phyloP scores from a whole-genome alignment of 2,329 filamentous ascomycete genomes.

The Trichophyton equinum region DNA sequence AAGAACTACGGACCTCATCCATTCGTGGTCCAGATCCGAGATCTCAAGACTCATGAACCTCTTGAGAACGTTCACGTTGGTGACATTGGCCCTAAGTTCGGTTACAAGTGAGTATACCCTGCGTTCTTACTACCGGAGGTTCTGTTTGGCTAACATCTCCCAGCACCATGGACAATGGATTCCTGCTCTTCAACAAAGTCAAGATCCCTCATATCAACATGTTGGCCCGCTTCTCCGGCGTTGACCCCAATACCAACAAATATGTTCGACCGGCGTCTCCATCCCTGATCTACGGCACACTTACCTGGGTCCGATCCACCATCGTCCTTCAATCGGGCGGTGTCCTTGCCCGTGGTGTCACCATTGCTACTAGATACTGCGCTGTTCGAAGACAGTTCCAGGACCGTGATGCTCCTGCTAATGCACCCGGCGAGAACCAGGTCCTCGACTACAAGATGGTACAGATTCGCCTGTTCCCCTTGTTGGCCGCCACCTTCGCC shows the following conservation, averaged over 20 bases:
- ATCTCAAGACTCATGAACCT: constrained; percentile 56
- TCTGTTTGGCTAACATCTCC: constrained; percentile 5
- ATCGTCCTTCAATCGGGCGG: constrained; percentile 63
- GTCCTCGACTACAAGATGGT: constrained; percentile 75
- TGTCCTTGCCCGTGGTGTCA: constrained; percentile 61
- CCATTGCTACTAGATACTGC: constrained; percentile 63
- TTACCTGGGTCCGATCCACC: constrained; percentile 61
- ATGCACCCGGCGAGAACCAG: constrained; percentile 52
- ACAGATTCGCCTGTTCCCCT: constrained; percentile 57
- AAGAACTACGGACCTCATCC: constrained; percentile 63
- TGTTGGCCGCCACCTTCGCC: constrained; percentile 63
- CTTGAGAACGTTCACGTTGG: constrained; percentile 60
- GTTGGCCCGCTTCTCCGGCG: constrained; percentile 56
- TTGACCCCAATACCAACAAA: constrained; percentile 55
- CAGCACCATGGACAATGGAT: constrained; percentile 67
- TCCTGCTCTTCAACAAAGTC: constrained; percentile 62
- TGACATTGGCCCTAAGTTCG: constrained; percentile 70
- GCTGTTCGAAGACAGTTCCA: constrained; percentile 67
- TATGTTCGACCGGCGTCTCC: constrained; percentile 56
- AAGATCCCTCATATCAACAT: constrained; percentile 64
- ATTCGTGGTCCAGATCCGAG: constrained; percentile 63
- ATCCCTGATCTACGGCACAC: constrained; percentile 58
- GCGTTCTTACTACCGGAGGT: background rate
- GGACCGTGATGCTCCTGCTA: constrained; percentile 53
- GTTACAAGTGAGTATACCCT: constrained; percentile 46